These are phyloP conservation scores for Solanum ossicruentum DNA, from an alignment of 257 asterid species.

Conservation along the genomic window DNA sequence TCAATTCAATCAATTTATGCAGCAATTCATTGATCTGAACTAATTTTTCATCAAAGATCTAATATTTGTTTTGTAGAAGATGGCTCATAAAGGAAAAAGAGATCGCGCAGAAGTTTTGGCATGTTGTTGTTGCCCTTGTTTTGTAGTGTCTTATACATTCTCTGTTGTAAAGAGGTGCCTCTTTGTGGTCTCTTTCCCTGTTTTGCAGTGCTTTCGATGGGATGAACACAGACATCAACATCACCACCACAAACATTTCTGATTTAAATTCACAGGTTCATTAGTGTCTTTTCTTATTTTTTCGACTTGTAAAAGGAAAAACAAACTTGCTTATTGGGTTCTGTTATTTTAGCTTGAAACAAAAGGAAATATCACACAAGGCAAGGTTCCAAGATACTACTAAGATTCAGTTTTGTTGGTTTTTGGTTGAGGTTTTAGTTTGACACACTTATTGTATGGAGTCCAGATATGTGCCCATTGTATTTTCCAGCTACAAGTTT, in stretches of 20 bases:
- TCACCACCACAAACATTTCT: conserved; percentile 34
- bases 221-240: conserved; percentile 53
- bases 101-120: background rate
- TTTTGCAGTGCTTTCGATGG: conserved; percentile 51
- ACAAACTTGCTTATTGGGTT: background rate
- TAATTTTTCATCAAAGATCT: background rate
- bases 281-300: background rate
- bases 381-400: background rate
- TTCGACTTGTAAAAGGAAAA: background rate
- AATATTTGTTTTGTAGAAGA: background rate
- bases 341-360: background rate
- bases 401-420: background rate
- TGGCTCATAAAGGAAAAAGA: conserved; percentile 6
- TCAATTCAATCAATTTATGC: background rate
- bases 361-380: background rate
- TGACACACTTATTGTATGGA: background rate
- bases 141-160: conserved; percentile 13
- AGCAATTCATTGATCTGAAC: background rate
- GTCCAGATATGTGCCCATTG: background rate
- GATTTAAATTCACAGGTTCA: background rate
- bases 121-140: conserved; percentile 35
- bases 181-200: conserved; percentile 44
- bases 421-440: background rate
- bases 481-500: background rate
- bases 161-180: conserved; percentile 27